Evolutionary conservation across 2,329 filamentous ascomycete genomes (phyloP), one percentile per base, ranked within the genome.

Genomic region (Cladosporium velox): DNA sequence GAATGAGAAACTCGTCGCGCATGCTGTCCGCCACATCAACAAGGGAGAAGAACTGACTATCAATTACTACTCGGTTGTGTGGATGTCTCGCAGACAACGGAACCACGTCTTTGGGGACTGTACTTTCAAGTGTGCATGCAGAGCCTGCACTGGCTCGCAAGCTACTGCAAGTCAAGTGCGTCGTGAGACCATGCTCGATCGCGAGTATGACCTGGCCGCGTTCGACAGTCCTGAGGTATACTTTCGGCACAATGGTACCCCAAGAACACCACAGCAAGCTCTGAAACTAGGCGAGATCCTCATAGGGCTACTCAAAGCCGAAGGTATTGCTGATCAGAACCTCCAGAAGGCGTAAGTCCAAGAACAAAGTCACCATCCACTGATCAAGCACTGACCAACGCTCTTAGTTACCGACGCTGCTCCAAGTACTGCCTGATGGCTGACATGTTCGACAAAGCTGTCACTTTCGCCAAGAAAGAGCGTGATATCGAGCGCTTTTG

Each of bases 121-220:
- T 65, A 72, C 69, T 28, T 76, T 77, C 69, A 70, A 61, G 24
- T 76, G 75, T 66, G 51, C 65, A 1, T 77, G 75, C 47, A 28
- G 34, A 7, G 69, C 70, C 7, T 77, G 75, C 68, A 35, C 55
- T 10, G 69, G 73, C 28, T 24, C 59, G 2, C 69, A 70, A 15
- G 66, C 63, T 4, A 14, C 14, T 18, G 38, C 41, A 30, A 24
- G 57, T 44, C 66, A 68, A 12, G 5, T 11, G 18, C 65, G 68
- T 6, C 64, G 70, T 34, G 44, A 41, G 51, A 59, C 52, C 28
- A 41, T 70, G n/a, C 59, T 55, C 32, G 52, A 66, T 3, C 21
- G 18, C 10, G 49, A 52, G 21, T 28, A 28, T 4, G 26, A 38
- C 12, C 30, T 58, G 54, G 15, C 15, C 18, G 38, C 7, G 18